Evolutionary conservation across 768 basidiomycete genomes (phyloP).

Genomic region (Udeniomyces megalosporus): DNA sequence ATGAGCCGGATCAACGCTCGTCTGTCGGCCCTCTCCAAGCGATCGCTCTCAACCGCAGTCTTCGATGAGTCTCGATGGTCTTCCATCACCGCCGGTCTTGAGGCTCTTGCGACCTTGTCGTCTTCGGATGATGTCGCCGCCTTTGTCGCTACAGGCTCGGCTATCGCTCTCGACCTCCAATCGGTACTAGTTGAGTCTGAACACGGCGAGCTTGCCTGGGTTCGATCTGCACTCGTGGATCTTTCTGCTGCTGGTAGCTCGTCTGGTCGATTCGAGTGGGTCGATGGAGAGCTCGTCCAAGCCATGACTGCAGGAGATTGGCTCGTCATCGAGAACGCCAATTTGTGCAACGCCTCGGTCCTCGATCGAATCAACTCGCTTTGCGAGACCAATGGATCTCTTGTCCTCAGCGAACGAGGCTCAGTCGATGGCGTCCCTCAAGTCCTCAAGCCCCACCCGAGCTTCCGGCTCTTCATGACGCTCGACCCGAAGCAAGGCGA

Average conservation of each 20-base stretch:
- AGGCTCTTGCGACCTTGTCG: background rate
- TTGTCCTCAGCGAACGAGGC: slow-evolving; percentile 82
- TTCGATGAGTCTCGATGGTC: slow-evolving; percentile 2
- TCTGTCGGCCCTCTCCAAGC: background rate
- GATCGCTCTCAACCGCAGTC: background rate
- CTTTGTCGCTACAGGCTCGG: background rate
- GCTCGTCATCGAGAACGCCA: slow-evolving; percentile 81
- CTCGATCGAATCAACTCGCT: slow-evolving; percentile 92
- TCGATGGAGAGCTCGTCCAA: slow-evolving; percentile 75
- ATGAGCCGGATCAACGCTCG: background rate
- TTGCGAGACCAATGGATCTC: slow-evolving; percentile 65
- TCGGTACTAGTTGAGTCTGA: slow-evolving; percentile 5
- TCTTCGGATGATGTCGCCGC: background rate
- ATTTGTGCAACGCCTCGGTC: slow-evolving; percentile 86
- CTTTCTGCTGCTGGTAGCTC: slow-evolving; percentile 5
- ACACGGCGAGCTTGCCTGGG: slow-evolving; percentile 6
- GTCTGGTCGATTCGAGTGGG: slow-evolving; percentile 69
- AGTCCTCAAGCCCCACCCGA: slow-evolving; percentile 60
- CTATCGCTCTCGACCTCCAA: background rate
- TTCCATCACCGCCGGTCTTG: background rate
- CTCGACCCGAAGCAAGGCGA: slow-evolving; percentile 84
- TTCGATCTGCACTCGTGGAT: slow-evolving; percentile 1
- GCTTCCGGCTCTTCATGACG: slow-evolving; percentile 86
- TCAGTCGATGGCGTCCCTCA: slow-evolving; percentile 60
- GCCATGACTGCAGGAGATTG: slow-evolving; percentile 79